phyloP scores from a whole-genome alignment of 2,329 filamentous ascomycete genomes.

The Arthrobotrys sinensis region DNA sequence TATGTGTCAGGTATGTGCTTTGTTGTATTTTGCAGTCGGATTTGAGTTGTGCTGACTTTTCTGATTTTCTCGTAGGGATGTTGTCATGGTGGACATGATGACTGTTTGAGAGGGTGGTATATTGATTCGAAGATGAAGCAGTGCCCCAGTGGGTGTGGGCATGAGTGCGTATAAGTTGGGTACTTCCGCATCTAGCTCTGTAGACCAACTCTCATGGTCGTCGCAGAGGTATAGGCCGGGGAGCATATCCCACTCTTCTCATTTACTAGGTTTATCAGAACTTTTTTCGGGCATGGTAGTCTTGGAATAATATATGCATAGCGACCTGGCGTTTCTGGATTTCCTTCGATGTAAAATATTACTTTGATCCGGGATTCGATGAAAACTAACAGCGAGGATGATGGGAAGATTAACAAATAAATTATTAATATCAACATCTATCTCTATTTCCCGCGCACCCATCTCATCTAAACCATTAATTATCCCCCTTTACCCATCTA shows the following conservation, averaged over 20 bases:
- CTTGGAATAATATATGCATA: slow-evolving; percentile 21
- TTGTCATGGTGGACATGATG: slow-evolving; percentile 63
- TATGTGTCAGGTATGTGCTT: slow-evolving; percentile 62
- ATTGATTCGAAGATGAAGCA: slow-evolving; percentile 62
- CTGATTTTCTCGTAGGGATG: slow-evolving; percentile 47
- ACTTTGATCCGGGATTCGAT: no score
- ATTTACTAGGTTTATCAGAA: not conserved
- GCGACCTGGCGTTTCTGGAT: slow-evolving; percentile 26
- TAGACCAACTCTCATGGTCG: no score
- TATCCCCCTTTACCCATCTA: not conserved
- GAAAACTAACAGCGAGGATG: no score
- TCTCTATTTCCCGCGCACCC: not conserved
- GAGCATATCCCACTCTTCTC: not conserved
- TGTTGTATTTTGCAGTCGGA: not conserved
- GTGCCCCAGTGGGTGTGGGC: slow-evolving; percentile 63
- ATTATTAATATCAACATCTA: no score
- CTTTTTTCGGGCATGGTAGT: not conserved
- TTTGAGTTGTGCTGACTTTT: slow-evolving; percentile 1
- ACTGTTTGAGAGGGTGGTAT: slow-evolving; percentile 63
- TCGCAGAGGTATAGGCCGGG: no score
- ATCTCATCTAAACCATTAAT: not conserved
- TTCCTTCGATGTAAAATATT: not conserved
- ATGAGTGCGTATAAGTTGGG: slow-evolving; percentile 56
- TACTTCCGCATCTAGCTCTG: not conserved
- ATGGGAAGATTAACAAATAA: no score